phyloP scores from a whole-genome alignment of 148 eudicot genomes.

The Persicaria tinctoria region DNA sequence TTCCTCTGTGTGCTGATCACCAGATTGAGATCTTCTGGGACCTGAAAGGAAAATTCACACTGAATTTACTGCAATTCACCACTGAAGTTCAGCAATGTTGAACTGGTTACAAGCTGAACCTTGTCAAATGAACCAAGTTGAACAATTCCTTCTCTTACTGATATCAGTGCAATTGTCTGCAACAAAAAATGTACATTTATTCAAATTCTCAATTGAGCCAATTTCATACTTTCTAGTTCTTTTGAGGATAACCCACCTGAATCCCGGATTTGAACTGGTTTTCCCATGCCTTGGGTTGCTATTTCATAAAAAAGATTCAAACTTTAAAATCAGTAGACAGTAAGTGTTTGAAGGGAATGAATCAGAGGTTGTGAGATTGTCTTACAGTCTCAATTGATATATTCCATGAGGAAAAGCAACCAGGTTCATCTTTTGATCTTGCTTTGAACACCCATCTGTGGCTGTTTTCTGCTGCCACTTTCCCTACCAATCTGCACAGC shows the following conservation, averaged over 20 bases:
- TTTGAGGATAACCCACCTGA: conserved; percentile 1
- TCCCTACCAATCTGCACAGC: conserved; percentile 67
- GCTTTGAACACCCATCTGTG: conserved; percentile 93
- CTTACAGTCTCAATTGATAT: conserved; percentile 80
- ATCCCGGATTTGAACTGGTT: conserved; percentile 75
- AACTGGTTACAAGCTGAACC: not conserved
- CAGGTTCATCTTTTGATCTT: conserved; percentile 81
- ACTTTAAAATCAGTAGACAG: conserved; percentile 9
- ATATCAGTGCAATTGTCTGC: conserved; percentile 8
- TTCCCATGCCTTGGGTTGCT: conserved; percentile 99
- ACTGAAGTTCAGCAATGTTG: too few relatives aligned
- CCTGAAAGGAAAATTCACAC: not conserved
- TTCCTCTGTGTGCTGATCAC: conserved; percentile 3
- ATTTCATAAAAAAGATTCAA: not conserved
- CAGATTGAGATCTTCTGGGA: not conserved
- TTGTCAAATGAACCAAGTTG: conserved; percentile 4
- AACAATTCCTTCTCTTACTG: conserved; percentile 7
- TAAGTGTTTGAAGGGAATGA: not conserved
- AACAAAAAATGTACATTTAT: not conserved
- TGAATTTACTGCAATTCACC: too few relatives aligned
- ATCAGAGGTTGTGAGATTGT: not conserved
- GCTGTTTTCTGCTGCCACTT: conserved; percentile 92
- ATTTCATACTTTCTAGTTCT: not conserved
- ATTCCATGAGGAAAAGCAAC: conserved; percentile 90
- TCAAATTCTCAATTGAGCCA: not conserved